Conservation (phyloP, 371 early-diverging fungal genomes). For the Cokeromyces recurvatus region DNA sequence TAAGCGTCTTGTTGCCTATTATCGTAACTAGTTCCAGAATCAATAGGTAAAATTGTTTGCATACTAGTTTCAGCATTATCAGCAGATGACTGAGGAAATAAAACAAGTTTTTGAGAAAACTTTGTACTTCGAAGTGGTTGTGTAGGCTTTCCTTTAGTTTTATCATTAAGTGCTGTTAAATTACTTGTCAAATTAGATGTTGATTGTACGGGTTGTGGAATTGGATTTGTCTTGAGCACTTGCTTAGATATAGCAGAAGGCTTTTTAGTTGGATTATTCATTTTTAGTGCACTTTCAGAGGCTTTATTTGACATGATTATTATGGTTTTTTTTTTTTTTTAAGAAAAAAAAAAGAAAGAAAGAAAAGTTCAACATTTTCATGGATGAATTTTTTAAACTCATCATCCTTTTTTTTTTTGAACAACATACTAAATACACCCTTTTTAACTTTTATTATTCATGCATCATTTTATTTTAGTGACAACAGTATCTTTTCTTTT, state of each 20-base stretch:
- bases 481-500: too few species aligned
- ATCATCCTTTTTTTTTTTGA: too few species aligned
- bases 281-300: slow-evolving; percentile 9
- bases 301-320: slow-evolving; percentile 19
- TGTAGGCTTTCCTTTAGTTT: slow-evolving; percentile 26
- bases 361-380: too few species aligned
- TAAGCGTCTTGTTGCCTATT: neutral
- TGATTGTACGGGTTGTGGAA: slow-evolving; percentile 26
- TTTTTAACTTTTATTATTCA: too few species aligned
- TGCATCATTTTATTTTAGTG: too few species aligned
- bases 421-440: too few species aligned
- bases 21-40: slow-evolving; percentile 1
- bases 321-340: too few species aligned
- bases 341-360: too few species aligned
- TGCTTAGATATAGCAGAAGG: slow-evolving; percentile 38
- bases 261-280: slow-evolving; percentile 5
- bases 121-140: slow-evolving; percentile 82
- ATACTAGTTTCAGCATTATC: slow-evolving; percentile 24
- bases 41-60: slow-evolving; percentile 20
- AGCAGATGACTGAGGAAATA: slow-evolving; percentile 71
- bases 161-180: neutral
- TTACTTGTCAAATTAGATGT: slow-evolving; percentile 1
- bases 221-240: slow-evolving; percentile 30
- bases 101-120: slow-evolving; percentile 83
- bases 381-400: too few species aligned